Conservation (phyloP, 2,329 filamentous ascomycete species). For the Colletotrichum trifolii region DNA sequence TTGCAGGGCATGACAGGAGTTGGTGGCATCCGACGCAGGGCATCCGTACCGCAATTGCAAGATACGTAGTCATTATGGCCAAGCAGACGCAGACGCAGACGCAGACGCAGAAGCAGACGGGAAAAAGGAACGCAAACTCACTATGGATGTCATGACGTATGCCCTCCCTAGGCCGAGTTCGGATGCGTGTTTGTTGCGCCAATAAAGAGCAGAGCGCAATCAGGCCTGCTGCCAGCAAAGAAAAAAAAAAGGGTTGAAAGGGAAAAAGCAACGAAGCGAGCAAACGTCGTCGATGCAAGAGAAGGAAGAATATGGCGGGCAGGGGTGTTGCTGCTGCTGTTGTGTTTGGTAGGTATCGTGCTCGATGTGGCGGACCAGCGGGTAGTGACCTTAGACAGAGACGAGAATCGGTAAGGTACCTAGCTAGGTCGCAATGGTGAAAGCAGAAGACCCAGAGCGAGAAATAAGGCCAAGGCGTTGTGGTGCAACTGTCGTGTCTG, state of each 20-base stretch:
- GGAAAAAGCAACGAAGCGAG: conserved; percentile 9
- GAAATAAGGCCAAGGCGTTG: too few relatives aligned
- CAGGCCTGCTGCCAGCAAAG: conserved; percentile 14
- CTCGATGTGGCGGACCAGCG: too few relatives aligned
- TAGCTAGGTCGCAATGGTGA: too few relatives aligned
- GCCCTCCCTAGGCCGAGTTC: conserved; percentile 29
- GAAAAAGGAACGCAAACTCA: conserved; percentile 39
- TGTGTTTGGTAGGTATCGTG: background rate
- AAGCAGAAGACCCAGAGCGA: too few relatives aligned
- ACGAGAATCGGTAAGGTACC: too few relatives aligned
- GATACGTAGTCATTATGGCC: background rate
- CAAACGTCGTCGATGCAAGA: background rate
- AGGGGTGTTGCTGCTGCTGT: conserved; percentile 9
- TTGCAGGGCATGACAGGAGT: conserved; percentile 9
- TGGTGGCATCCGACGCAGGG: background rate
- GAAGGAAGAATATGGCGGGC: background rate
- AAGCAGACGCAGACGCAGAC: conserved; percentile 1
- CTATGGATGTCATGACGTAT: conserved; percentile 48
- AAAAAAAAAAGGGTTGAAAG: conserved; percentile 18
- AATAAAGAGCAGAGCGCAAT: conserved; percentile 27
- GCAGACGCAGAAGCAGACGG: conserved; percentile 3
- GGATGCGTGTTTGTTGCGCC: conserved; percentile 34
- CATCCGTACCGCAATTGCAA: background rate
- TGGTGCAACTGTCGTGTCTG: too few relatives aligned
- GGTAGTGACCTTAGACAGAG: too few relatives aligned